Conservation (phyloP, 1,284 basidiomycete species). For the Microbotryum scabiosae region DNA sequence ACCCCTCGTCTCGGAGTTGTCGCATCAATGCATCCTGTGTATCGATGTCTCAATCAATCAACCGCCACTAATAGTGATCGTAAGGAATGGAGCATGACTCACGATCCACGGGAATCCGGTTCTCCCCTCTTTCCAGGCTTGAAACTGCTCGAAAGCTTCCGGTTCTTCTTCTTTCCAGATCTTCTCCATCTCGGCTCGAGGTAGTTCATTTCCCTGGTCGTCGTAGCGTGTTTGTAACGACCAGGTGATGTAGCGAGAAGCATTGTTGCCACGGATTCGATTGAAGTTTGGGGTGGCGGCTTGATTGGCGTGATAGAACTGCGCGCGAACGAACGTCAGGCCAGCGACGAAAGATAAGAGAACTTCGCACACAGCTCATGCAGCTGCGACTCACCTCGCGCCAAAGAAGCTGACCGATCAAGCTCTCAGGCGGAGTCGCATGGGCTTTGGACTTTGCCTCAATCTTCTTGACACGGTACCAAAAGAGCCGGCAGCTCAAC, state of each 20-base stretch:
- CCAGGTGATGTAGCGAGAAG: conserved; percentile 40
- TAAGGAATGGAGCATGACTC: background rate
- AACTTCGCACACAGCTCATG: background rate
- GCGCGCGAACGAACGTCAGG: background rate
- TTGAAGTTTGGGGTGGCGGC: conserved; percentile 42
- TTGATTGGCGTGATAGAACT: conserved; percentile 41
- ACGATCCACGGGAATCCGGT: conserved; percentile 49
- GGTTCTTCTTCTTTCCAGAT: conserved; percentile 40
- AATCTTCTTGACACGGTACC: conserved; percentile 41
- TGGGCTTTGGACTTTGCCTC: conserved; percentile 36
- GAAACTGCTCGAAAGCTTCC: conserved; percentile 42
- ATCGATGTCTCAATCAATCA: background rate
- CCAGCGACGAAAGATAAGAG: too few relatives aligned
- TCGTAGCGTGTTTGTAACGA: conserved; percentile 44
- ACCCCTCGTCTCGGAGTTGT: conserved; percentile 45
- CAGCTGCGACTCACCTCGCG: conserved; percentile 14
- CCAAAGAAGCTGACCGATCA: conserved; percentile 32
- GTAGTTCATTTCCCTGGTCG: conserved; percentile 32
- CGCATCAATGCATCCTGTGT: conserved; percentile 47
- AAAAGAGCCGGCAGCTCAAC: conserved; percentile 44
- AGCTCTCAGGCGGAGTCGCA: conserved; percentile 27
- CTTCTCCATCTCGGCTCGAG: conserved; percentile 34
- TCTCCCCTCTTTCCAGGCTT: conserved; percentile 44
- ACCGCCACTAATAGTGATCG: background rate
- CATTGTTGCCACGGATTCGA: conserved; percentile 42